These are phyloP conservation scores for Metschnikowia matae DNA, from an alignment of 805 yeast species.

Conservation along the genomic window DNA sequence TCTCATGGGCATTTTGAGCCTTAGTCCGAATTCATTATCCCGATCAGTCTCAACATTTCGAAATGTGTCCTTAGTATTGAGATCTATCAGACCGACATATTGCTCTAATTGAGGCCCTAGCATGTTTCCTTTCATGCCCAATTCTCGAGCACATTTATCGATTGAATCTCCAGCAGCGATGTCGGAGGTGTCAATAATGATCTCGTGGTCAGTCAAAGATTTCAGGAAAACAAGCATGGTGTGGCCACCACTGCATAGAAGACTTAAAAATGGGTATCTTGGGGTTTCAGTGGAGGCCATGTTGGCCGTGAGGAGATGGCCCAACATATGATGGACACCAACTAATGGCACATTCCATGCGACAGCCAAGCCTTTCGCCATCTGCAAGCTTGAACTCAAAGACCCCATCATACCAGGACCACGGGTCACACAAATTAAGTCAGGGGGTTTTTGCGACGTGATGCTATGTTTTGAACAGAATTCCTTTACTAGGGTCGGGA, in stretches of 20 bases:
- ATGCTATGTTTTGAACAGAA: constrained; percentile 39
- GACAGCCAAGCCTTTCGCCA: constrained; percentile 78
- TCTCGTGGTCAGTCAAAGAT: constrained; percentile 60
- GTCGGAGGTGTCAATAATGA: constrained; percentile 72
- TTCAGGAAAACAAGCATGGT: constrained; percentile 76
- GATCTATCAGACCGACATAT: constrained; percentile 36
- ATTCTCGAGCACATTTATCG: constrained; percentile 85
- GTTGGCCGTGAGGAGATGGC: constrained; percentile 63
- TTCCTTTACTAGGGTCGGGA: constrained; percentile 49
- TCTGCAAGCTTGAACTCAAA: constrained; percentile 71
- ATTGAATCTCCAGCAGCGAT: constrained; percentile 92
- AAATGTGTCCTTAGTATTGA: constrained; percentile 22
- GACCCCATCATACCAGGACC: constrained; percentile 98
- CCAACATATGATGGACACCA: constrained; percentile 96
- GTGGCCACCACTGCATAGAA: constrained; percentile 91
- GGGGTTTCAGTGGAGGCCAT: constrained; percentile 12
- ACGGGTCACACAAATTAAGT: constrained; percentile 80
- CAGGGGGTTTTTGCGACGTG: constrained; percentile 43
- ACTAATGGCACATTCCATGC: constrained; percentile 76
- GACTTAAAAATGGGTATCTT: constrained; percentile 63
- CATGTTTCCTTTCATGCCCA: constrained; percentile 80
- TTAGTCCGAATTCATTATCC: constrained; percentile 22
- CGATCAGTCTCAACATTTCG: constrained; percentile 19
- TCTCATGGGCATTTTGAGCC: constrained; percentile 29
- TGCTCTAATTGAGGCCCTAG: constrained; percentile 78